phyloP scores from a whole-genome alignment of 345 rosid species.

The Kernera saxatilis region DNA sequence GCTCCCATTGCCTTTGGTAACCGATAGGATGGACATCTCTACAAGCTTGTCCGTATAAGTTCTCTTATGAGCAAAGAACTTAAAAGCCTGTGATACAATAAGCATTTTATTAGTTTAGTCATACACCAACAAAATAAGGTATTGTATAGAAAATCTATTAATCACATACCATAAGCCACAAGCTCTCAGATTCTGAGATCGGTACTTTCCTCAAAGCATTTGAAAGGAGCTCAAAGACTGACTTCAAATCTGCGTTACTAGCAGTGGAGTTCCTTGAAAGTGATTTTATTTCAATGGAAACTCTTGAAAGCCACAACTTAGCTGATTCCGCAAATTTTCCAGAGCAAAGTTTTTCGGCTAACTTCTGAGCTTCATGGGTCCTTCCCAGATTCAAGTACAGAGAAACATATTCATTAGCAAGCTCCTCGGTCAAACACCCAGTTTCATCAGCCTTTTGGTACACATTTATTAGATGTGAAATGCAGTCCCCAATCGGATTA shows the following conservation, averaged over 20 bases:
- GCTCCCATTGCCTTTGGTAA: constrained; percentile 53
- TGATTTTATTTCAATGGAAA: constrained; percentile 48
- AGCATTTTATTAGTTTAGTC: not conserved
- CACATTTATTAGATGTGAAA: constrained; percentile 43
- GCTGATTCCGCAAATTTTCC: constrained; percentile 50
- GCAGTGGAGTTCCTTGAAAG: constrained; percentile 31
- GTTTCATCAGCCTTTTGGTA: constrained; percentile 63
- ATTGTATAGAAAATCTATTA: not conserved
- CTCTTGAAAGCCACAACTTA: constrained; percentile 59
- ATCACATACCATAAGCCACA: constrained; percentile 75
- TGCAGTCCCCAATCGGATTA: constrained; percentile 23
- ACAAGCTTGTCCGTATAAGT: constrained; percentile 61
- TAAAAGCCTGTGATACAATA: constrained; percentile 54
- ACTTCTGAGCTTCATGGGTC: constrained; percentile 50
- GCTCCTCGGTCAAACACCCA: constrained; percentile 57
- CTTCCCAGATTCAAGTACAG: constrained; percentile 59
- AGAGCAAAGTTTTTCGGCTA: constrained; percentile 56
- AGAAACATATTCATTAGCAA: constrained; percentile 62
- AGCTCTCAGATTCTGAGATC: constrained; percentile 57
- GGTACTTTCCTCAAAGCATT: constrained; percentile 45
- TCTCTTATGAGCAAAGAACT: constrained; percentile 44
- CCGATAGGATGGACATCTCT: constrained; percentile 51
- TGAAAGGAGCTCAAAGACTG: constrained; percentile 48
- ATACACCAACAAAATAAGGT: not conserved
- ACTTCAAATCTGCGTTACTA: constrained; percentile 43